phyloP scores from a whole-genome alignment of 2,329 filamentous ascomycete genomes.

The Blastomyces emzantsi region DNA sequence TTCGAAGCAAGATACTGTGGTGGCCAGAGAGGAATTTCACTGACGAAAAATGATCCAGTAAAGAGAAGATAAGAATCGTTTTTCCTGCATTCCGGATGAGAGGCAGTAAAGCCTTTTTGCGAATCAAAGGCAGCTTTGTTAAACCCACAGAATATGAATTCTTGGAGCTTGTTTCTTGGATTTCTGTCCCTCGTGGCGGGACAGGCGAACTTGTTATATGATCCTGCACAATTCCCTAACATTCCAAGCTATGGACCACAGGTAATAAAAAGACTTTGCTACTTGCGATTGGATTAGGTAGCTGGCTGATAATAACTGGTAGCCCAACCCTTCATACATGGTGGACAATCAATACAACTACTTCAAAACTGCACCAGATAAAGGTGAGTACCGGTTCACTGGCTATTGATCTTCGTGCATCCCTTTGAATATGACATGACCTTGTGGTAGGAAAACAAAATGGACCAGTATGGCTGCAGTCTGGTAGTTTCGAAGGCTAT shows the following conservation, averaged over 20 bases:
- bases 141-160: neutral
- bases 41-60: neutral
- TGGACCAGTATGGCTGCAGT: conserved; percentile 6
- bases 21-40: neutral
- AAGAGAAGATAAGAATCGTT: neutral
- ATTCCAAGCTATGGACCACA: conserved; percentile 6
- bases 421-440: neutral
- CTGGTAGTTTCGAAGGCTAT: conserved; percentile 2
- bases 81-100: neutral
- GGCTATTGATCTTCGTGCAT: neutral
- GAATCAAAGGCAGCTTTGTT: neutral
- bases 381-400: neutral
- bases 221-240: conserved; percentile 1
- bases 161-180: neutral
- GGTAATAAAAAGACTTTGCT: conserved; percentile 3
- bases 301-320: neutral
- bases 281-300: neutral
- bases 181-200: neutral
- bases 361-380: conserved; percentile 7
- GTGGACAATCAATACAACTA: conserved; percentile 6
- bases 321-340: conserved; percentile 8
- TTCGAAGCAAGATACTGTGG: neutral
- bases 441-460: conserved; percentile 8
- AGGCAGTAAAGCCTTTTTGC: neutral
- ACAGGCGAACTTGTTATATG: neutral